Evolutionary conservation across 768 basidiomycete species (phyloP), one percentile per base, ranked within the genome.

Genomic region (Naganishia randhawae): DNA sequence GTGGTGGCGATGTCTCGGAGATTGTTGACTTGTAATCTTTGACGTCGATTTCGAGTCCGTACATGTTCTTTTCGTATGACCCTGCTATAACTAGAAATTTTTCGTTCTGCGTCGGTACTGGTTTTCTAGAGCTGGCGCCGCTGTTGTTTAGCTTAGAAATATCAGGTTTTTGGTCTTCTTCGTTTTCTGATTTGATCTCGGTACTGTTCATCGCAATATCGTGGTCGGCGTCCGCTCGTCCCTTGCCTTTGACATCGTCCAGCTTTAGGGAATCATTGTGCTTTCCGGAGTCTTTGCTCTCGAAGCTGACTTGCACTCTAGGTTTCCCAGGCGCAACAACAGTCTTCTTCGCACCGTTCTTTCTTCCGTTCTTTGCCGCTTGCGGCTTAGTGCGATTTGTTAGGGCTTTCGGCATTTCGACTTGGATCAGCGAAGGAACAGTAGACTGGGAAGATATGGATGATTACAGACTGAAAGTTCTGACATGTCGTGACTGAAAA

Each of bases 41-140:
- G 25, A 64, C 54, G 10, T 67, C 42, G 11, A 71, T 31, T 68
- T 91, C 85, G 19, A 96, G 82, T 14, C 94, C 94, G 73, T 96
- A 98, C 19, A 99, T 84, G 17, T 98, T 83, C 75, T 94, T 96
- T 83, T 99, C 96, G 80, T 98, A 99, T 19, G 94, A 91, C 0
- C 96, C 96, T 0, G 88, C 90, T 29, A 97, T 83, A 71, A 98
- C 80, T 80, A 91, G 88, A 84, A 96, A 97, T 29, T 61, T 61
- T 42, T 61, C 57, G 25, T 61, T 61, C 17, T 39, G 37, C 16
- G 57, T 61, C 7, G 57, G 37, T 9, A 25, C 17, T 25, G 19
- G 22, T 39, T 61, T 61, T 22, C 27, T 61, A 5, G 22, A 2
- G 14, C 27, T 19, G 17, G 22, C 22, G 6, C 4, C 55, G 3